Conservation (phyloP, 805 yeast species). For the Myxozyma mucilagina region DNA sequence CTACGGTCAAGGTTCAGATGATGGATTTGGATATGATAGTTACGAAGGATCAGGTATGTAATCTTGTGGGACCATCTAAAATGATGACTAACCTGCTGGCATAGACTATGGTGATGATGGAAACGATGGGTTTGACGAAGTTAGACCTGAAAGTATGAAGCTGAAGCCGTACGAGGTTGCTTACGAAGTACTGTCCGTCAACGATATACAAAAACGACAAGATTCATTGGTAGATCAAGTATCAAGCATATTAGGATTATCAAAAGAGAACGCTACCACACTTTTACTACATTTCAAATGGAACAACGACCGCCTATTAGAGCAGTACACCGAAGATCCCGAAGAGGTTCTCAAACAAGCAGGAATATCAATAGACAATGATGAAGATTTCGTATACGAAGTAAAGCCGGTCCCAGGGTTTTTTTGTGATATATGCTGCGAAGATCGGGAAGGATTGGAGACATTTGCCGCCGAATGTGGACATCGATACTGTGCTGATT, state of each 20-base stretch:
- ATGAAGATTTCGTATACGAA: conserved; percentile 27
- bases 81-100: not conserved
- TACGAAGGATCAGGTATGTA: conserved; percentile 27
- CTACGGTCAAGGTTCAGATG: conserved; percentile 26
- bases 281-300: conserved; percentile 54
- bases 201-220: conserved; percentile 37
- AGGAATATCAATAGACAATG: conserved; percentile 38
- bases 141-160: conserved; percentile 31
- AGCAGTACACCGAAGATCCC: conserved; percentile 52
- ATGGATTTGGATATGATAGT: conserved; percentile 29
- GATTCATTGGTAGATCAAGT: conserved; percentile 42
- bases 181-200: conserved; percentile 30
- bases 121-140: conserved; percentile 33
- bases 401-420: conserved; percentile 39
- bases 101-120: conserved; percentile 21
- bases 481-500: conserved; percentile 67
- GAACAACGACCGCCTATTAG: conserved; percentile 61
- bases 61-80: not conserved
- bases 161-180: conserved; percentile 35
- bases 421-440: conserved; percentile 73
- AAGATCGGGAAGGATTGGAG: conserved; percentile 44
- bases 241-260: conserved; percentile 43
- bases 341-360: conserved; percentile 41
- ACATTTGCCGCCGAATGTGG: conserved; percentile 62
- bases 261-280: conserved; percentile 45